A percentile compares a stretch with the other conserved stretches of the same genome.
phyloP scores from a whole-genome alignment of 495 filamentous ascomycete species.

The Xylaria cubensis region DNA sequence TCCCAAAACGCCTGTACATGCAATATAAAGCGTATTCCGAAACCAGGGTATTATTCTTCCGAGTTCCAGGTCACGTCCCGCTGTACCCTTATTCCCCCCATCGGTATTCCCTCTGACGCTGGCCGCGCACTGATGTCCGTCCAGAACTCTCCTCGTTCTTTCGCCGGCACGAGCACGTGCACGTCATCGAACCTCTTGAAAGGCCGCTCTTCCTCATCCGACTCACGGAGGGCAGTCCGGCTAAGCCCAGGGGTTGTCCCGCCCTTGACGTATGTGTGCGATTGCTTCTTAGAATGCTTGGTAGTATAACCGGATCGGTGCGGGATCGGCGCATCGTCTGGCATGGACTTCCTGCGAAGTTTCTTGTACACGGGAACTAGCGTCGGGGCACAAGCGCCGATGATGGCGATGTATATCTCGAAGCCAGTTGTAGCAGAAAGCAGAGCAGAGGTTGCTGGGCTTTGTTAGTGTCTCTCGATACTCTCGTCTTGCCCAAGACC shows the following conservation, averaged over 20 bases:
- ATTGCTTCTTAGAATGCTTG: conserved; percentile 7
- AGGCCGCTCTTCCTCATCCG: conserved; percentile 23
- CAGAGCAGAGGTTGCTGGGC: conserved; percentile 10
- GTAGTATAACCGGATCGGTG: conserved; percentile 17
- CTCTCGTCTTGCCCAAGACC: neutral
- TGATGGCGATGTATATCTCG: conserved; percentile 26
- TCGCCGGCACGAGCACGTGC: conserved; percentile 20
- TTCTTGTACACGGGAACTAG: conserved; percentile 18
- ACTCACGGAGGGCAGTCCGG: conserved; percentile 23
- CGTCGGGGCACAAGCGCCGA: conserved; percentile 24
- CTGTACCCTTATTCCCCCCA: conserved; percentile 22
- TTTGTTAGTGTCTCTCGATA: neutral
- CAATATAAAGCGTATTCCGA: neutral
- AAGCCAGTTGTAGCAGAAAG: conserved; percentile 15
- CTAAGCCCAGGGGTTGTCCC: neutral
- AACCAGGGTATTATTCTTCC: conserved; percentile 11
- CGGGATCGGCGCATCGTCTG: conserved; percentile 9
- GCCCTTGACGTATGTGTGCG: neutral
- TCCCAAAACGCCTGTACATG: conserved; percentile 10
- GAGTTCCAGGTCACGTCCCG: conserved; percentile 26
- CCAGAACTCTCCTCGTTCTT: conserved; percentile 24
- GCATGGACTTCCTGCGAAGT: neutral
- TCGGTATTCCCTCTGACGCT: conserved; percentile 9
- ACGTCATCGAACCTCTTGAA: conserved; percentile 20
- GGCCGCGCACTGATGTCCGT: conserved; percentile 28